Evolutionary conservation across 345 rosid genomes (phyloP).

Genomic region (Bruguiera sexangula): DNA sequence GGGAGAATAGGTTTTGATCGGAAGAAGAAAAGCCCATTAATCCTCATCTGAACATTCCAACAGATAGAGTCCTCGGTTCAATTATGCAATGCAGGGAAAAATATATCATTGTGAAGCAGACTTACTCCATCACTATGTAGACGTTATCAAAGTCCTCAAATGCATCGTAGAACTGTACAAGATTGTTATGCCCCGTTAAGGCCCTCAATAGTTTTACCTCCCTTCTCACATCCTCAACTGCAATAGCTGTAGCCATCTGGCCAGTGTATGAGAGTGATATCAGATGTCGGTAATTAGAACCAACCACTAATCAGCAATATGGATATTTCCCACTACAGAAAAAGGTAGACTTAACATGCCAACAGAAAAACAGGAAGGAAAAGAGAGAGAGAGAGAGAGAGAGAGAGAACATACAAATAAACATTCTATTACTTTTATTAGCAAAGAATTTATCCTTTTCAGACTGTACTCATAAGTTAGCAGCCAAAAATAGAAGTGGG

Average conservation of each 20-base stretch:
- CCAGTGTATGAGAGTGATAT: constrained; percentile 15
- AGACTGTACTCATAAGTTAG: constrained; percentile 9
- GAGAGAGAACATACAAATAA: no score
- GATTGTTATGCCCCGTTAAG: constrained; percentile 82
- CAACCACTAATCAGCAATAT: no score
- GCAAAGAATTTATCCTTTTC: no score
- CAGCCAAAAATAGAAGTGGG: constrained; percentile 17
- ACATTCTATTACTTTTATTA: no score
- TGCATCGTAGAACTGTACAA: constrained; percentile 81
- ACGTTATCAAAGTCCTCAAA: constrained; percentile 82
- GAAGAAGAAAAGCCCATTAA: not conserved
- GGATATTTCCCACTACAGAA: no score
- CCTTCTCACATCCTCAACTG: constrained; percentile 95
- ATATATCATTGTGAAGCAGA: not conserved
- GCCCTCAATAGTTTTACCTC: constrained; percentile 87
- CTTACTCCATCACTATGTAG: constrained; percentile 96
- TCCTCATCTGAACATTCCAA: not conserved
- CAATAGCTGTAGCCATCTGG: constrained; percentile 96
- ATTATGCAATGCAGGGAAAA: not conserved
- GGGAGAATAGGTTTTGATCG: not conserved
- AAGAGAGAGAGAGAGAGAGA: no score
- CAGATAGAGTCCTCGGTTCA: not conserved
- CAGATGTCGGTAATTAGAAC: no score
- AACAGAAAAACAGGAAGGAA: no score
- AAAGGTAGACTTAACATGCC: no score